phyloP scores from a whole-genome alignment of 331 rosid genomes.

The Rhamnella rubrinervis region DNA sequence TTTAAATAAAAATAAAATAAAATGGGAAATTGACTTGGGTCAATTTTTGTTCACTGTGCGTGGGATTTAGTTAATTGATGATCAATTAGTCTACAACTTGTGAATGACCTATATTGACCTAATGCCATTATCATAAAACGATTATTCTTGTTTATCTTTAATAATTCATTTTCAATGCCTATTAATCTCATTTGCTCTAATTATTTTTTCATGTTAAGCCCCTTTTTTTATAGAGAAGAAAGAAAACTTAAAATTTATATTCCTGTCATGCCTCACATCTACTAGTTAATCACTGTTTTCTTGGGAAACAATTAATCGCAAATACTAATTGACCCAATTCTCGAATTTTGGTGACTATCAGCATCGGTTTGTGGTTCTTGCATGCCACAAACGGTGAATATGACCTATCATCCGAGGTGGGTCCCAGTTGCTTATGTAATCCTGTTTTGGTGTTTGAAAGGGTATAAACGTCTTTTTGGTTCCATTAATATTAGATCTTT shows the following conservation, averaged over 20 bases:
- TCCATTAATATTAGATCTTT: slow-evolving; percentile 15
- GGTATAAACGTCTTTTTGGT: slow-evolving; percentile 20
- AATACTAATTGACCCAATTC: background rate
- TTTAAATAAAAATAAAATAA: background rate
- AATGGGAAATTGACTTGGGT: background rate
- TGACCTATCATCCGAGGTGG: slow-evolving; percentile 37
- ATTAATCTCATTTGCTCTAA: no score
- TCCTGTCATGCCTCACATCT: background rate
- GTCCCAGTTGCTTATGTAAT: slow-evolving; percentile 47
- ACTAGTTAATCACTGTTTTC: slow-evolving; percentile 8
- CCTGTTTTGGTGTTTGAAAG: slow-evolving; percentile 3
- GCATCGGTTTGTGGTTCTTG: slow-evolving; percentile 21
- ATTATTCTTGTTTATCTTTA: no score
- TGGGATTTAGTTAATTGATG: no score
- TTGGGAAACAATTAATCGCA: slow-evolving; percentile 31
- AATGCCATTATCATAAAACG: no score
- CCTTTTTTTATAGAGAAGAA: no score
- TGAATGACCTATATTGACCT: no score
- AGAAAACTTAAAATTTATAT: no score
- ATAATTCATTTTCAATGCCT: no score
- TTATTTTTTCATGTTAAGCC: no score
- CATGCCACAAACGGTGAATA: slow-evolving; percentile 42
- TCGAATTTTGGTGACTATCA: slow-evolving; percentile 20
- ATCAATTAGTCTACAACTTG: no score
- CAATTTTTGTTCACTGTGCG: background rate